Evolutionary conservation across 805 yeast genomes (phyloP), one percentile per base, ranked within the genome.

Genomic region (Millerago galiae): DNA sequence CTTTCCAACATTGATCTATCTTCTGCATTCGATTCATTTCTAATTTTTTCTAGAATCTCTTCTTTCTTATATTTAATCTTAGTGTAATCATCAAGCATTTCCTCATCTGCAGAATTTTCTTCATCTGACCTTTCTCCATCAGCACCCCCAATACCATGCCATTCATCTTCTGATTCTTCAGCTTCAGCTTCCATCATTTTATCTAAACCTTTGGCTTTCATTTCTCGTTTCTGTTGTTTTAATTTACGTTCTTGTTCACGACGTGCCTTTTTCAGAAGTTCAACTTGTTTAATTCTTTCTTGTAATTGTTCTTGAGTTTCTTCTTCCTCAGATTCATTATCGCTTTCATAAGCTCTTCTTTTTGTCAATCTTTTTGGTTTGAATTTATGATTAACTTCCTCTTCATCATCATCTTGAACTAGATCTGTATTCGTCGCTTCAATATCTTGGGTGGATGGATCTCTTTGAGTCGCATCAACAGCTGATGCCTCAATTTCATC

Each of bases 121-220:
- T 67, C 76, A 36, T 66, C 69, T 3, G 62, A 55, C n/a, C 52
- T 49, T 40, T 68, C 70, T 10, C 80, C 83, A 51, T 83, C 90
- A 6, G 56, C 67, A 46, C 95, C 95, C 49, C 91, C 93, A 38
- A 83, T 53, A 4, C 93, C 95, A 38, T 74, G 74, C 85, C 88
- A 86, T 65, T 86, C 95, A 67, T 86, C 95, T 46, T 86, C 95
- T 30, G 93, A 83, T 65, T 86, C 95, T 51, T 77, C 89, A 35
- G 95, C 95, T 66, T 85, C 93, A 38, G 83, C 81, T 53, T 86
- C 91, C 58, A 85, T 68, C 41, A 86, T 72, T 21, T 74, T 68
- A 41, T 70, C 70, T 15, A 79, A 50, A 3, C 90, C 90, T 44
- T 64, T 70, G 25, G 72, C 65, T 47, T 74, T 83, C 67, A 81